These are phyloP conservation scores for Cicer judaicum DNA, from an alignment of 306 rosid genomes.

Conservation along the genomic window DNA sequence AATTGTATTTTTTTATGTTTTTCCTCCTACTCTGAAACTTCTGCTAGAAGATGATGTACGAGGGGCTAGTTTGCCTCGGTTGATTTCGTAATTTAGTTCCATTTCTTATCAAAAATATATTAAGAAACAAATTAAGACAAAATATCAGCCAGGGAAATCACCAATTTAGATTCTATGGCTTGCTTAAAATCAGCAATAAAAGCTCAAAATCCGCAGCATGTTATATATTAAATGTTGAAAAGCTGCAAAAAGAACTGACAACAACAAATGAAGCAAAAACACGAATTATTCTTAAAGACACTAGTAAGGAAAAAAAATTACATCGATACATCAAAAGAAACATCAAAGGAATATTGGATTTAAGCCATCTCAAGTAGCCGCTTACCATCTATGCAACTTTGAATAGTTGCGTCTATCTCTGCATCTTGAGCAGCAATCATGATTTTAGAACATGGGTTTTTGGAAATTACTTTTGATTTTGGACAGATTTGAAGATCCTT, in stretches of 20 bases:
- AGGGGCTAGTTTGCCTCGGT: too few species aligned
- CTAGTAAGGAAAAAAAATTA: neutral
- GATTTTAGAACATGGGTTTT: constrained; percentile 64
- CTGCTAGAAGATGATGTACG: too few species aligned
- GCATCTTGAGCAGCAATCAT: constrained; percentile 56
- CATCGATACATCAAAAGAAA: neutral
- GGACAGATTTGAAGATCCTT: constrained; percentile 75
- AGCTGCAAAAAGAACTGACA: constrained; percentile 22
- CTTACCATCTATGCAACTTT: constrained; percentile 69
- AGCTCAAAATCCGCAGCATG: constrained; percentile 7
- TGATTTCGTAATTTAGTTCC: too few species aligned
- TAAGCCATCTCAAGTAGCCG: constrained; percentile 29
- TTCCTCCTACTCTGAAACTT: too few species aligned
- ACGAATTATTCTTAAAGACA: constrained; percentile 1
- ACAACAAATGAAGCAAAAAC: constrained; percentile 20
- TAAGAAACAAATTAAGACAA: constrained; percentile 29
- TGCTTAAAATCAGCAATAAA: constrained; percentile 17
- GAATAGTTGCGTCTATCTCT: constrained; percentile 60
- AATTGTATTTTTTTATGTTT: too few species aligned
- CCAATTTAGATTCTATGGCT: constrained; percentile 1
- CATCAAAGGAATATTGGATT: constrained; percentile 18
- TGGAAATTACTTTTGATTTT: constrained; percentile 75
- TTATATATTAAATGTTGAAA: constrained; percentile 3
- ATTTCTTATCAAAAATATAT: neutral
- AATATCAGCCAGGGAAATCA: constrained; percentile 16